Evolutionary conservation across 352 stramenopile genomes (phyloP).

Genomic region (Achlya hypogyna): DNA sequence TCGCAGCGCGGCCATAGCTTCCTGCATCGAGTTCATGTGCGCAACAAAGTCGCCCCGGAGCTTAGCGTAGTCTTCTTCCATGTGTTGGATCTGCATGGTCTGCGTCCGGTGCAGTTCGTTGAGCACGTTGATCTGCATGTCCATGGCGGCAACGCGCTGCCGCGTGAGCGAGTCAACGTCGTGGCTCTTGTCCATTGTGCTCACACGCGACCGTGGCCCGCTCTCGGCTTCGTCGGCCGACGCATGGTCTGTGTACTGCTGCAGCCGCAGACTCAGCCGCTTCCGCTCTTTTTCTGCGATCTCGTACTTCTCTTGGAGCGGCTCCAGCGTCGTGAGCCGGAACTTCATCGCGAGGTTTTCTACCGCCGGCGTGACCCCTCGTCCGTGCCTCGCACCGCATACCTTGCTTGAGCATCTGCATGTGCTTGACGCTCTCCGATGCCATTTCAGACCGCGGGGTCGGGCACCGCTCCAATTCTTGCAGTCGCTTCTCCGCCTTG

Average conservation of each 20-base stretch:
- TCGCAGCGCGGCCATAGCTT: neutral
- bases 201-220: neutral
- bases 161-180: neutral
- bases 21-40: constrained; percentile 10
- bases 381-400: neutral
- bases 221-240: neutral
- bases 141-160: constrained; percentile 9
- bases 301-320: constrained; percentile 17
- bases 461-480: neutral
- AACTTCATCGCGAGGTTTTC: constrained; percentile 20
- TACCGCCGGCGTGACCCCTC: too few relatives aligned
- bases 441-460: neutral
- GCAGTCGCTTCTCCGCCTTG: neutral
- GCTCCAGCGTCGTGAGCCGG: constrained; percentile 12
- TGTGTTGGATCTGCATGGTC: constrained; percentile 15
- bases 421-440: neutral
- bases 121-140: constrained; percentile 20
- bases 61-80: constrained; percentile 15
- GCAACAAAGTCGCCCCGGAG: constrained; percentile 6
- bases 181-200: neutral
- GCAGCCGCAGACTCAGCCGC: constrained; percentile 3
- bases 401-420: constrained; percentile 19
- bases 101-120: constrained; percentile 15
- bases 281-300: constrained; percentile 15
- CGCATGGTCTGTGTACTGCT: too few relatives aligned